phyloP scores from a whole-genome alignment of 805 yeast species.

The Wickerhamiella domercqiae region DNA sequence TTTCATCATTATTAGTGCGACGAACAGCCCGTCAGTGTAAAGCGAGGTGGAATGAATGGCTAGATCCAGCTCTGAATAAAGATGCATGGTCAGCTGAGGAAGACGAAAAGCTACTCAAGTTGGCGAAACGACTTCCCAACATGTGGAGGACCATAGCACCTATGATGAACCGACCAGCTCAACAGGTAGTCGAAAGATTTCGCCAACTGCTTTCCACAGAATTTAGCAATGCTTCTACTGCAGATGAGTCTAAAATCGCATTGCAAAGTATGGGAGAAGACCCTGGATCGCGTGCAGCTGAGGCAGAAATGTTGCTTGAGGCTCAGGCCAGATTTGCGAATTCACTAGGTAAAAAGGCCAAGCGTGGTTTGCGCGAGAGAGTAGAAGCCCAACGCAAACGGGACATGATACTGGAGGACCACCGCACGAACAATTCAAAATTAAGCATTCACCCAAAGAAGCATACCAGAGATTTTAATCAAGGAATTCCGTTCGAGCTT shows the following conservation, averaged over 20 bases:
- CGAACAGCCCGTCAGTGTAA: slow-evolving; percentile 87
- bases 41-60: slow-evolving; percentile 81
- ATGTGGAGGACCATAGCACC: slow-evolving; percentile 92
- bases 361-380: slow-evolving; percentile 73
- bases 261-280: slow-evolving; percentile 24
- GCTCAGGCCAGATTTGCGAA: slow-evolving; percentile 84
- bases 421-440: slow-evolving; percentile 32
- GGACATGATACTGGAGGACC: slow-evolving; percentile 58
- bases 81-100: slow-evolving; percentile 59
- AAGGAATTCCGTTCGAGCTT: slow-evolving; percentile 61
- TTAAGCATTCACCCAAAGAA: slow-evolving; percentile 30
- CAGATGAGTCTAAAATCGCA: slow-evolving; percentile 7
- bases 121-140: slow-evolving; percentile 65
- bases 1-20: slow-evolving; percentile 68
- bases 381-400: slow-evolving; percentile 65
- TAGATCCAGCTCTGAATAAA: slow-evolving; percentile 56
- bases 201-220: slow-evolving; percentile 49
- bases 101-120: slow-evolving; percentile 51
- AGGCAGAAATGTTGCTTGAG: slow-evolving; percentile 76
- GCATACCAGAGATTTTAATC: slow-evolving; percentile 64
- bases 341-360: slow-evolving; percentile 89
- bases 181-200: slow-evolving; percentile 73
- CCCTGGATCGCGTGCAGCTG: slow-evolving; percentile 22
- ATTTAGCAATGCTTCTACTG: background rate
- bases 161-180: slow-evolving; percentile 67